Percentiles rank a stretch among this genome's conserved stretches.
Evolutionary conservation across 78 protist species (phyloP).

Genomic region (Speleostelium caveatum): DNA sequence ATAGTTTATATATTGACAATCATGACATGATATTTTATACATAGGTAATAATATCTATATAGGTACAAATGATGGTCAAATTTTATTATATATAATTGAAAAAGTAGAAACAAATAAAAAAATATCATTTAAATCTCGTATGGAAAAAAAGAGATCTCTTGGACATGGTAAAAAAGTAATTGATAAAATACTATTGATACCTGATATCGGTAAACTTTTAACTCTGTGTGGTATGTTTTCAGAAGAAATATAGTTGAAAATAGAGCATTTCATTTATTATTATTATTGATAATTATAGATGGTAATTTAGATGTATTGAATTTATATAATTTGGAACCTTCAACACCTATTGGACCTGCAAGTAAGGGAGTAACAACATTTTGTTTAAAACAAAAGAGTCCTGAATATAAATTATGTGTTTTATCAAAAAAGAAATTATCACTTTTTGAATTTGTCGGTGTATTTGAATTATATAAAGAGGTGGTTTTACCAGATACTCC

Average conservation of each 20-base stretch:
- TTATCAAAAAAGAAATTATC: constrained; percentile 10
- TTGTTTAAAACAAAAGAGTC: constrained; percentile 60
- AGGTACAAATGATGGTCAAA: constrained; percentile 75
- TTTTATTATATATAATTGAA: constrained; percentile 57
- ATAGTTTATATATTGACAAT: too few species aligned
- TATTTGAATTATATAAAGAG: constrained; percentile 63
- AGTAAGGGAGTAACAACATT: constrained; percentile 54
- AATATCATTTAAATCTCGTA: constrained; percentile 40
- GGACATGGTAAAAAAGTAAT: constrained; percentile 69
- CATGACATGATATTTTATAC: too few species aligned
- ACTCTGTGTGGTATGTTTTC: constrained; percentile 66
- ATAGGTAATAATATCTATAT: constrained; percentile 62
- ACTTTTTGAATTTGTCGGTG: constrained; percentile 70
- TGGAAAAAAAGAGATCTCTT: constrained; percentile 53
- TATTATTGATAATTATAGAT: constrained; percentile 3
- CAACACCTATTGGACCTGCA: constrained; percentile 29
- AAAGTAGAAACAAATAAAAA: constrained; percentile 58
- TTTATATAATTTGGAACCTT: constrained; percentile 67
- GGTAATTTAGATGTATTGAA: constrained; percentile 69
- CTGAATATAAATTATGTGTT: constrained; percentile 56
- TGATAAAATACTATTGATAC: constrained; percentile 49
- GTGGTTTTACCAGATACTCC: constrained; percentile 37
- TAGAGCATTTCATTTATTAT: neutral
- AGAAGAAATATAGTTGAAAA: neutral
- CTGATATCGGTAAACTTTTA: constrained; percentile 71